A percentile compares a stretch with the other conserved stretches of the same genome.
Conservation (phyloP, 164 flowering plant species). For the Vitis rupestris region DNA sequence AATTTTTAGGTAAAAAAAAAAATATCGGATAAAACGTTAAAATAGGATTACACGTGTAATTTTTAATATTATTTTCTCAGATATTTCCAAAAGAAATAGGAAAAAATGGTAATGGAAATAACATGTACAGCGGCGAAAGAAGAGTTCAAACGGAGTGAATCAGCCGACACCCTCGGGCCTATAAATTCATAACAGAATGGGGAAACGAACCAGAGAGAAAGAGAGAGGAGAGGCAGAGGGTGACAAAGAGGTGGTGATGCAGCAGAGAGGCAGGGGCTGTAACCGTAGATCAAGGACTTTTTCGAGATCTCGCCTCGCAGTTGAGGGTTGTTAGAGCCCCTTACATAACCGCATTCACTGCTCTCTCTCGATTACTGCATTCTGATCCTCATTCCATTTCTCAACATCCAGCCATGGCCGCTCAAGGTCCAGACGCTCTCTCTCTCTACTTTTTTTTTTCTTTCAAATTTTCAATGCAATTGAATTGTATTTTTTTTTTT, state of each 20-base stretch:
- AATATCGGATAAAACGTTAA: too few relatives aligned
- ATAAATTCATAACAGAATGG: too few relatives aligned
- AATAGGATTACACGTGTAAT: too few relatives aligned
- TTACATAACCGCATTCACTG: neutral
- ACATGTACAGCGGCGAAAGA: too few relatives aligned
- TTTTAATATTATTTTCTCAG: too few relatives aligned
- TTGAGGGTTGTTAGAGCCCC: slow-evolving; percentile 54
- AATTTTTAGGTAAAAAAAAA: too few relatives aligned
- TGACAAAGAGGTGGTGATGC: slow-evolving; percentile 40
- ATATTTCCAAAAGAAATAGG: too few relatives aligned
- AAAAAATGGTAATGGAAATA: too few relatives aligned
- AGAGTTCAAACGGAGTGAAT: neutral
- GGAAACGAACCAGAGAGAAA: neutral
- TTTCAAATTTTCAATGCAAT: neutral
- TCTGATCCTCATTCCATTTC: neutral
- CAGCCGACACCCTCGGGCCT: too few relatives aligned
- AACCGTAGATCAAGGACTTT: slow-evolving; percentile 84
- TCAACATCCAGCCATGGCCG: too few relatives aligned
- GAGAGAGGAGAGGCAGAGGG: slow-evolving; percentile 4
- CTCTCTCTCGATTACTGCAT: neutral
- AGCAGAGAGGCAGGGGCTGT: slow-evolving; percentile 59
- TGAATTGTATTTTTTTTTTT: neutral
- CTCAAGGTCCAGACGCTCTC: too few relatives aligned
- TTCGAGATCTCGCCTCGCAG: slow-evolving; percentile 77
- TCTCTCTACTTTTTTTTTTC: slow-evolving; percentile 1